Conservation (phyloP, 108 stramenopile species). For the Pseudonitzschia multiseries region DNA sequence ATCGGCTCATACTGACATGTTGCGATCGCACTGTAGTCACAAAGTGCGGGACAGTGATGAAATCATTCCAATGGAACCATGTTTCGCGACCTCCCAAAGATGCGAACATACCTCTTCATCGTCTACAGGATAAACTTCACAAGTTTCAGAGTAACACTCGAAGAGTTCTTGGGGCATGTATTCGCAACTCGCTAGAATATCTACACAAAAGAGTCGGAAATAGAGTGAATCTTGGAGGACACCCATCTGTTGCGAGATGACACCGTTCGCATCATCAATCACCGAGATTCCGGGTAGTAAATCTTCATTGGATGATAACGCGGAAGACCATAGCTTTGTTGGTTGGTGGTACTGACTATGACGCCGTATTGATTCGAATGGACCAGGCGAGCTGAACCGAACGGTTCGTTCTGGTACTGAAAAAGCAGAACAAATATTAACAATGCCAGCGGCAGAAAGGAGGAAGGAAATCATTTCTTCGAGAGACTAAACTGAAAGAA, state of each 20-base stretch:
- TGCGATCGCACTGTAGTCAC: background rate
- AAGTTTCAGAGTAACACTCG: conserved; percentile 87
- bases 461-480: conserved; percentile 7
- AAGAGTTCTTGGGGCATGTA: conserved; percentile 88
- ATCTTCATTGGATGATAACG: conserved; percentile 28
- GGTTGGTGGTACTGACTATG: background rate
- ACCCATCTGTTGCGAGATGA: conserved; percentile 44
- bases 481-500: background rate
- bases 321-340: background rate
- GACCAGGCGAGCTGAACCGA: background rate
- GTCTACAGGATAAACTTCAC: conserved; percentile 89
- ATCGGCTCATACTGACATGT: background rate
- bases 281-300: conserved; percentile 27
- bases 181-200: conserved; percentile 89
- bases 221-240: conserved; percentile 54
- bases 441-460: background rate
- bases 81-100: too few relatives aligned
- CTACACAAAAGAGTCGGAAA: conserved; percentile 78
- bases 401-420: background rate
- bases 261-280: conserved; percentile 60
- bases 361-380: background rate
- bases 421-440: conserved; percentile 7
- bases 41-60: background rate
- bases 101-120: conserved; percentile 65
- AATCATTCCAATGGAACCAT: background rate